phyloP scores from a whole-genome alignment of 2,329 filamentous ascomycete species.

The Alternaria tenuissima region DNA sequence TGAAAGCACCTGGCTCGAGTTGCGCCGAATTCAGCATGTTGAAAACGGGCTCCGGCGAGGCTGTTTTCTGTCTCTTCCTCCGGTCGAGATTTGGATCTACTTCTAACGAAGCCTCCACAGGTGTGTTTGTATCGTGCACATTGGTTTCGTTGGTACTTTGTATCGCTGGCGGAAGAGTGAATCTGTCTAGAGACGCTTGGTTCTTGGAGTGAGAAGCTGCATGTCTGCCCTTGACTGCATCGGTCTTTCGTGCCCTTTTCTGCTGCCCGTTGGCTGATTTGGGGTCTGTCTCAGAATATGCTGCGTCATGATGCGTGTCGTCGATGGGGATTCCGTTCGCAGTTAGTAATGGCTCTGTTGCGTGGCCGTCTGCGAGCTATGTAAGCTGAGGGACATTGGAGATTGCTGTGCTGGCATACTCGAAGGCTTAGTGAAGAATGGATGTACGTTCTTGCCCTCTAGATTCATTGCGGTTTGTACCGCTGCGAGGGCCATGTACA shows the following conservation, averaged over 20 bases:
- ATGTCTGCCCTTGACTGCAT: constrained; percentile 24
- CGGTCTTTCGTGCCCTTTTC: constrained; percentile 36
- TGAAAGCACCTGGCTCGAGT: constrained; percentile 6
- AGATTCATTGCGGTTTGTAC: constrained; percentile 50
- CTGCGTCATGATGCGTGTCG: constrained; percentile 29
- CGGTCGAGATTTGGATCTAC: constrained; percentile 42
- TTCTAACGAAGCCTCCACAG: constrained; percentile 27
- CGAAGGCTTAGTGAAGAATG: constrained; percentile 48
- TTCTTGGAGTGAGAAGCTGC: constrained; percentile 18
- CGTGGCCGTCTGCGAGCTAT: constrained; percentile 20
- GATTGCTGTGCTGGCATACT: constrained; percentile 23
- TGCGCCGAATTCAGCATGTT: not conserved
- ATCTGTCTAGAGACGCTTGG: constrained; percentile 40
- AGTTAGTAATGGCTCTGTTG: constrained; percentile 11
- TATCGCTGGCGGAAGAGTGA: constrained; percentile 26
- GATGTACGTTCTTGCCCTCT: constrained; percentile 48
- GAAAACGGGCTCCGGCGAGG: constrained; percentile 30
- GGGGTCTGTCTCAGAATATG: constrained; percentile 23
- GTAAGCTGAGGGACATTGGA: constrained; percentile 8
- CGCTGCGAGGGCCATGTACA: constrained; percentile 49
- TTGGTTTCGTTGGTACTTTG: not conserved
- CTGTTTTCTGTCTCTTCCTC: constrained; percentile 52
- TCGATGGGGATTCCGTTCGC: constrained; percentile 16
- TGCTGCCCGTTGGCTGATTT: constrained; percentile 27
- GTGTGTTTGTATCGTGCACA: not conserved